These are phyloP conservation scores for Kewa caespitosa DNA, from an alignment of 179 eudicot species.

Conservation along the genomic window DNA sequence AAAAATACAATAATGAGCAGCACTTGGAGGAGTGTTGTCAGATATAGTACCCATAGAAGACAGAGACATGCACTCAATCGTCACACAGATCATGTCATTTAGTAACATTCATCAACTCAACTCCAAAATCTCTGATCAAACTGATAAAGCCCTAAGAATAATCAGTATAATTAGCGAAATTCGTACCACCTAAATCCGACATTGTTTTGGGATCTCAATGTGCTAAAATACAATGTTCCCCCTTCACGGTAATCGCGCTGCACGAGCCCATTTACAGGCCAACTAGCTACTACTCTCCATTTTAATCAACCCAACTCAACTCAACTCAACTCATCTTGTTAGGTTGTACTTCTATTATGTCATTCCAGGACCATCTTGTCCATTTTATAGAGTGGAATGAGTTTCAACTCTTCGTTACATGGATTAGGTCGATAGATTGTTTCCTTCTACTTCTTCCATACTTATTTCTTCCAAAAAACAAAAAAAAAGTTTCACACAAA, in stretches of 20 bases:
- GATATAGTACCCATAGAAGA: conserved; percentile 15
- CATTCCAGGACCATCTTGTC: no score
- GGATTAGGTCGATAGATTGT: no score
- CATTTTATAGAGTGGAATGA: no score
- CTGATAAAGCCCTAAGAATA: conserved; percentile 13
- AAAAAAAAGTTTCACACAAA: no score
- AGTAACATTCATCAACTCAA: conserved; percentile 17
- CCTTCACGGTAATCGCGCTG: conserved; percentile 35
- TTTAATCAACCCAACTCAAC: no score
- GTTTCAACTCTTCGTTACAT: no score
- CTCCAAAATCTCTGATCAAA: conserved; percentile 11
- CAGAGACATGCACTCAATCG: conserved; percentile 24
- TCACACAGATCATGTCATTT: conserved; percentile 19
- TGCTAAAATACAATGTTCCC: conserved; percentile 21
- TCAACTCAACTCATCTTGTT: no score
- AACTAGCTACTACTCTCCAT: not conserved
- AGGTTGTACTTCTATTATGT: no score
- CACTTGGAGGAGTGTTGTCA: conserved; percentile 21
- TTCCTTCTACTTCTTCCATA: no score
- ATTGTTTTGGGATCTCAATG: conserved; percentile 40
- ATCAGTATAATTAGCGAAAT: conserved; percentile 28
- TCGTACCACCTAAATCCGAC: conserved; percentile 27
- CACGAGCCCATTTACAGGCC: conserved; percentile 19
- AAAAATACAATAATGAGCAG: not conserved
- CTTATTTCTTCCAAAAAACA: no score